These are phyloP conservation scores for Phialemoniopsis sp. DNA, from an alignment of 2,329 filamentous ascomycete species.

Conservation along the genomic window DNA sequence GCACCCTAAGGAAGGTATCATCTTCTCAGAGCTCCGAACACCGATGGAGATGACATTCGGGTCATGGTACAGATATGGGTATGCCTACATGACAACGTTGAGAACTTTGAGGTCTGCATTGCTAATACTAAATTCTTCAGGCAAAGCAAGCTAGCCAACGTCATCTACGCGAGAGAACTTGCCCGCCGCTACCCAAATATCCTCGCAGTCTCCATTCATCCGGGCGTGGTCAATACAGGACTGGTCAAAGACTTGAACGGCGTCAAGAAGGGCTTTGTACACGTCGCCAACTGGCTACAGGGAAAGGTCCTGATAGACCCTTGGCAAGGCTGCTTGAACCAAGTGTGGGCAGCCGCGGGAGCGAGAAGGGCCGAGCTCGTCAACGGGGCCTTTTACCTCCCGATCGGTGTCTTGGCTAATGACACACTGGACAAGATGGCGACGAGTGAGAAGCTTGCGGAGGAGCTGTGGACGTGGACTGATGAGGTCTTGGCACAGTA, in stretches of 20 bases:
- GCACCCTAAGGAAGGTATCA: slow-evolving; percentile 13
- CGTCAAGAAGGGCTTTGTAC: slow-evolving; percentile 11
- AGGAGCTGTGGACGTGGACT: slow-evolving; percentile 29
- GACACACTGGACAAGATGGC: slow-evolving; percentile 16
- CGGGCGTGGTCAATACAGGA: slow-evolving; percentile 20
- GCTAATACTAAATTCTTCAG: too few relatives aligned
- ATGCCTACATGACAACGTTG: too few relatives aligned
- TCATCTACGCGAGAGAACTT: slow-evolving; percentile 19
- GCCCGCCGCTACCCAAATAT: slow-evolving; percentile 17
- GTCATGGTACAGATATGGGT: slow-evolving; percentile 18
- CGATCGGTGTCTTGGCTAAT: slow-evolving; percentile 23
- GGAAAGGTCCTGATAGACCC: slow-evolving; percentile 13
- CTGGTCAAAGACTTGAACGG: slow-evolving; percentile 12
- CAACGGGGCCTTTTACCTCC: slow-evolving; percentile 29
- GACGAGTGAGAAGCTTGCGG: slow-evolving; percentile 19
- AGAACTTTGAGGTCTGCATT: background rate
- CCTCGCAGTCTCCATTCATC: slow-evolving; percentile 16
- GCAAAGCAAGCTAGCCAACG: slow-evolving; percentile 21
- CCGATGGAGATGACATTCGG: slow-evolving; percentile 13
- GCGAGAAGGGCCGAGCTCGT: slow-evolving; percentile 15
- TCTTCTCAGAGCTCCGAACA: slow-evolving; percentile 17
- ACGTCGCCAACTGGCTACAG: slow-evolving; percentile 7
- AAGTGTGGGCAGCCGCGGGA: slow-evolving; percentile 32
- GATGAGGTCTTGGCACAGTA: slow-evolving; percentile 19
- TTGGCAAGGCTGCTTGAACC: slow-evolving; percentile 30